These are phyloP conservation scores for Penicillium chermesinum DNA, from an alignment of 495 filamentous ascomycete species.

Conservation along the genomic window DNA sequence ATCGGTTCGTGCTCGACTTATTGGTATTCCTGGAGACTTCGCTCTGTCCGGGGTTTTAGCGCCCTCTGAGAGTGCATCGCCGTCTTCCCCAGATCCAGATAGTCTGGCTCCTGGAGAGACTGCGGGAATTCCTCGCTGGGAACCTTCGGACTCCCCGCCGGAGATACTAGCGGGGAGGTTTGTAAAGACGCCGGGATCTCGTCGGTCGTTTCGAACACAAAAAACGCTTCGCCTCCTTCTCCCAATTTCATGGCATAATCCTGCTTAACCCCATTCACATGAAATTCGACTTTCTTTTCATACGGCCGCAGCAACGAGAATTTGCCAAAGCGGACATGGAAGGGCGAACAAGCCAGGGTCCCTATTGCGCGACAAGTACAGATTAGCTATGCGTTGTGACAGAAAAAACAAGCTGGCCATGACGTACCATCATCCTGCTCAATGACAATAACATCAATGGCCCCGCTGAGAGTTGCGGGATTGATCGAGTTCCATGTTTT, in stretches of 20 bases:
- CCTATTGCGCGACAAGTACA: slow-evolving; percentile 30
- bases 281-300: slow-evolving; percentile 99
- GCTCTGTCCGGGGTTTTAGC: slow-evolving; percentile 23
- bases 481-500: slow-evolving; percentile 99
- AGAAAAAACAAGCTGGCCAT: background rate
- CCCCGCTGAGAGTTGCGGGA: slow-evolving; percentile 91
- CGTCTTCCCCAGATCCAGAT: slow-evolving; percentile 59
- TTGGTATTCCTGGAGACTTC: slow-evolving; percentile 18
- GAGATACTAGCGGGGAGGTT: slow-evolving; percentile 89
- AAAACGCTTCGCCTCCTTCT: slow-evolving; percentile 96
- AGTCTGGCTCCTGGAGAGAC: slow-evolving; percentile 75
- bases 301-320: slow-evolving; percentile 92
- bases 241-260: slow-evolving; percentile 97
- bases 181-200: slow-evolving; percentile 84
- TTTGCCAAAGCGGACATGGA: slow-evolving; percentile 98
- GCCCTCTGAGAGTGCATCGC: slow-evolving; percentile 23
- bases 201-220: slow-evolving; percentile 92
- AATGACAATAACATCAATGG: slow-evolving; percentile 98
- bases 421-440: slow-evolving; percentile 85
- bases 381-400: background rate
- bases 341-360: slow-evolving; percentile 85
- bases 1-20: slow-evolving; percentile 44
- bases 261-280: slow-evolving; percentile 86
- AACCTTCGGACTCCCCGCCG: slow-evolving; percentile 68
- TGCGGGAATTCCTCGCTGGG: slow-evolving; percentile 50